Evolutionary conservation across 371 early-diverging fungal genomes (phyloP).

Genomic region (Syncephalastrum contaminatum): DNA sequence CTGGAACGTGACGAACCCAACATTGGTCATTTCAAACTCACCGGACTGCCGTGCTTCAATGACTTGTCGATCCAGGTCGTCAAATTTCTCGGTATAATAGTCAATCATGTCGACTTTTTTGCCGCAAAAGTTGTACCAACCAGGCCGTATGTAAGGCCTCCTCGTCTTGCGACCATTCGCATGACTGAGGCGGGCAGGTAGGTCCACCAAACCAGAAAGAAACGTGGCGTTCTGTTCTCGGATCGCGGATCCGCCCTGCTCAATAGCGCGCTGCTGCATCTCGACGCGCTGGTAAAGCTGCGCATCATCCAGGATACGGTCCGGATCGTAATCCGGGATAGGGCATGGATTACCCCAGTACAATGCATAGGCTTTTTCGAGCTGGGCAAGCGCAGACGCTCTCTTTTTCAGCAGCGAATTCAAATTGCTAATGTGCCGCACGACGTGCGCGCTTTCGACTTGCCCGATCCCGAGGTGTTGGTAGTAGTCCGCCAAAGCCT

Average conservation of each 20-base stretch:
- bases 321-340: slow-evolving; percentile 44
- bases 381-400: slow-evolving; percentile 25
- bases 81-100: slow-evolving; percentile 41
- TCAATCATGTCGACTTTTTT: slow-evolving; percentile 44
- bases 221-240: slow-evolving; percentile 3
- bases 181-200: neutral
- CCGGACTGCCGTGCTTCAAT: slow-evolving; percentile 26
- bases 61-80: slow-evolving; percentile 31
- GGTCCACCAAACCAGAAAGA: slow-evolving; percentile 2
- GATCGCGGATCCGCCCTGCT: neutral
- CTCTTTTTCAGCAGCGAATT: slow-evolving; percentile 32
- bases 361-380: slow-evolving; percentile 40
- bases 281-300: slow-evolving; percentile 25
- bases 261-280: slow-evolving; percentile 6
- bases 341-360: slow-evolving; percentile 53
- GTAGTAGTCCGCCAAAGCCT: slow-evolving; percentile 50
- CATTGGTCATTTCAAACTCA: slow-evolving; percentile 35
- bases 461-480: slow-evolving; percentile 48
- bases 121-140: slow-evolving; percentile 36
- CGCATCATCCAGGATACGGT: slow-evolving; percentile 34
- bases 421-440: slow-evolving; percentile 46
- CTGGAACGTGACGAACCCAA: slow-evolving; percentile 49
- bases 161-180: slow-evolving; percentile 4
- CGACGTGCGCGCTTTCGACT: slow-evolving; percentile 56
- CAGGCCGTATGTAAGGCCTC: slow-evolving; percentile 30